Conservation (phyloP, 1,284 basidiomycete species). For the Pseudozyma sp. region DNA sequence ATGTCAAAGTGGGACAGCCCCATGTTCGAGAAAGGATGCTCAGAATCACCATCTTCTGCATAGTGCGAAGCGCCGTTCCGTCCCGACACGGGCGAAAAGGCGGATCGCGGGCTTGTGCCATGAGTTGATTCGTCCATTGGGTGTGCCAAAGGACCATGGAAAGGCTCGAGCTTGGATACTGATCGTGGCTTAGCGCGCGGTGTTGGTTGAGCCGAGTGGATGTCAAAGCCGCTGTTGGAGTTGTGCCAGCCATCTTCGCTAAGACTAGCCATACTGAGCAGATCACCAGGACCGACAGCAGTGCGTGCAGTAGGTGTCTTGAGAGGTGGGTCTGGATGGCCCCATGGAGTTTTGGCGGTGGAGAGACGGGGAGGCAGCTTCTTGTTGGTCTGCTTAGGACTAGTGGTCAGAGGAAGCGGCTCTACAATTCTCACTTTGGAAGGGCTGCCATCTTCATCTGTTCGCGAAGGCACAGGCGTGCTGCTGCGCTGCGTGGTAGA, state of each 20-base stretch:
- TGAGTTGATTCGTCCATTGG: conserved; percentile 36
- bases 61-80: conserved; percentile 10
- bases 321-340: conserved; percentile 60
- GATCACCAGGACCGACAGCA: conserved; percentile 71
- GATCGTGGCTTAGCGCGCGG: conserved; percentile 40
- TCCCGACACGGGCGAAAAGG: conserved; percentile 20
- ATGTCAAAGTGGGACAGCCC: conserved; percentile 81
- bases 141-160: conserved; percentile 37
- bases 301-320: conserved; percentile 58
- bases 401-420: conserved; percentile 5
- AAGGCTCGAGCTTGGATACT: conserved; percentile 43
- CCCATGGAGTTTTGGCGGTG: conserved; percentile 56
- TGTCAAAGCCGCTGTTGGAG: conserved; percentile 20
- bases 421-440: conserved; percentile 32
- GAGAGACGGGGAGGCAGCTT: conserved; percentile 11
- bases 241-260: conserved; percentile 41
- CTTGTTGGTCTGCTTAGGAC: conserved; percentile 24
- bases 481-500: conserved; percentile 29
- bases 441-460: conserved; percentile 8
- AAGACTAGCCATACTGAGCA: conserved; percentile 71
- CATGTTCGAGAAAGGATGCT: conserved; percentile 30
- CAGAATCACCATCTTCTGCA: conserved; percentile 20
- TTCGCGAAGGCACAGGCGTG: conserved; percentile 30
- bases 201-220: conserved; percentile 44
- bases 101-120: conserved; percentile 28